Base-by-base conservation (phyloP, 352 stramenopile species). In the Phytophthora melonis region DNA sequence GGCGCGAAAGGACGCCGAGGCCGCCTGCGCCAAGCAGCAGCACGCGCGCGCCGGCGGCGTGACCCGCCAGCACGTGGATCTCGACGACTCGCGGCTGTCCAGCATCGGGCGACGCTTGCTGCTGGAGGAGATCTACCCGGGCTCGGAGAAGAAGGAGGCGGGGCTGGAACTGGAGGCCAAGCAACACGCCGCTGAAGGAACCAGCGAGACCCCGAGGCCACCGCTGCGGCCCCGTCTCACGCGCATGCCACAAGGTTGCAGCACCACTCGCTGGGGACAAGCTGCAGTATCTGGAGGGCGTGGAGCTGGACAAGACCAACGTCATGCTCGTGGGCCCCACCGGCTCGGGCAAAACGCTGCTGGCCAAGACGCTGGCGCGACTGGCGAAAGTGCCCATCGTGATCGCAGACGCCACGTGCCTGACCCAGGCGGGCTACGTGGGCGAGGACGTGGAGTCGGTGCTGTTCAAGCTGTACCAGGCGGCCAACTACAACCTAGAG, bases 291-390 rank as follows among this genome's bases (percentile, higher is more conserved):
- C 66, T 93, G 18, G 84, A 95, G 13, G 83, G 92, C 58, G 95
- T 98, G n/a, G 96, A 99, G 74, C 88, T 99, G 39, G 97, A 99
- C 85, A 99, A 99, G 90, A 98, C 94, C 25, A 99, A 99, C 78
- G 90, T 99, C 52, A 90, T 99, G 81, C 88, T 99, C 19, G 81
- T 97, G 19, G 97, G 98, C 4, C 97, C 97, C 3, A 99, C 98
- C 0, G 98, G 98, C 1, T 98, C 89, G 7, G 97, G 97, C 56
- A 99, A 99, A 82, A 99, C 98, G 16, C 81, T 99, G 52, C 75
- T 99, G 71, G 97, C 97, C 9, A 99, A 99, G 79, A 99, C 97
- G 27, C 80, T 99, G 16, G 97, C 98, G 25, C 89, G 94, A 47
- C 77, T 99, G 27, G 95, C 98, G 55, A 98, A 99, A 75, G 97